Evolutionary conservation across 2,329 filamentous ascomycete species (phyloP), one percentile per base, ranked within the genome.

Genomic region (Aureobasidium sp.): DNA sequence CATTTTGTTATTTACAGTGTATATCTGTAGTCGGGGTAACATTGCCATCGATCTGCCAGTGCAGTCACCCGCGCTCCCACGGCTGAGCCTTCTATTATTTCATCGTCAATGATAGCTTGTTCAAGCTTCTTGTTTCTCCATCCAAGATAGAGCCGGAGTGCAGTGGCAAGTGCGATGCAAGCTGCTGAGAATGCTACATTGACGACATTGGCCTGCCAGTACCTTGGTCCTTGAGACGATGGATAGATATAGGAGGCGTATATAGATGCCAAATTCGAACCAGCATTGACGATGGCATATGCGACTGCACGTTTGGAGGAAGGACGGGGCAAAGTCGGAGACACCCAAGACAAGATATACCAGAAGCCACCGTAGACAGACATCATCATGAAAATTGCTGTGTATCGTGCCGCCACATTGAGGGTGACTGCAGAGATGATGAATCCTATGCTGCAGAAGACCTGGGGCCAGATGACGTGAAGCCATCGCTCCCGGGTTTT

Each of bases 361-460:
- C 29, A 29, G 9, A 36, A 58, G 32, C 37, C 41, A 3, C 32
- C 41, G 32, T 48, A 45, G 11, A 48, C 79, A 0, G 82, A 78
- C 41, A 69, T 67, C 78, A 85, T 80, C 27, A 86, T 71, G 65
- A 86, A 86, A 77, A 86, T 84, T 65, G 82, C 84, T 63, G 86
- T 84, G 27, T 54, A 54, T 25, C 51, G n/a, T n/a, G 51, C 51
- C 2, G 36, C 51, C 27, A 16, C 27, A 27, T 54, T 54, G 27
- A 54, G 51, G 3, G 51, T 54, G 3, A 42, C 27, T 27, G 36
- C 39, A 21, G 51, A 54, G 27, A 86, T 82, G 4, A 82, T 76
- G 60, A 84, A 84, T 2, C 84, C 83, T 0, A 78, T 69, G 0
- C 78, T 76, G 0, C 82, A 78, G 0, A 85, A 63, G 0, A 80